Conservation (phyloP, 2,329 filamentous ascomycete genomes). For the Calonectria leucothoes region DNA sequence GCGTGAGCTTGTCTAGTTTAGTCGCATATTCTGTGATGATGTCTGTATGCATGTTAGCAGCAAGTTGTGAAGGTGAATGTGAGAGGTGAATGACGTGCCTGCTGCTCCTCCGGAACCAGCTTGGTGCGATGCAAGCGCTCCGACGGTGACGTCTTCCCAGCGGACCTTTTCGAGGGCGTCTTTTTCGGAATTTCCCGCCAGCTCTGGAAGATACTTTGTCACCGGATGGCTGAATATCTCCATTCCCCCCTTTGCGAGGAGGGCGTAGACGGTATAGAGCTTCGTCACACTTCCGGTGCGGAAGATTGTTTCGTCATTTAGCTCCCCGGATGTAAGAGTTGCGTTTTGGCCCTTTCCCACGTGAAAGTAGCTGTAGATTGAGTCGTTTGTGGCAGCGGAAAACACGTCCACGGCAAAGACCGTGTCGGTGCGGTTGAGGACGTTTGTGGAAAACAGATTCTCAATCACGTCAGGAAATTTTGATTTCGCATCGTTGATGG, state of each 20-base stretch:
- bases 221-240: constrained; percentile 32
- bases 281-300: constrained; percentile 31
- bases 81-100: background rate
- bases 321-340: constrained; percentile 24
- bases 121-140: constrained; percentile 32
- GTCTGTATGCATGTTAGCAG: background rate
- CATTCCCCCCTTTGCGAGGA: constrained; percentile 30
- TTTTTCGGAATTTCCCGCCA: constrained; percentile 18
- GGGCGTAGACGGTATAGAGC: constrained; percentile 29
- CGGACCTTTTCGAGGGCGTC: constrained; percentile 12
- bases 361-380: constrained; percentile 38
- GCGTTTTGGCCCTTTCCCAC: constrained; percentile 25
- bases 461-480: constrained; percentile 27
- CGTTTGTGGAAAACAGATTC: background rate
- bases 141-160: constrained; percentile 35
- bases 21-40: background rate
- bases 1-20: background rate
- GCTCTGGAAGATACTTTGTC: constrained; percentile 30
- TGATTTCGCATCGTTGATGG: constrained; percentile 17
- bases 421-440: constrained; percentile 29
- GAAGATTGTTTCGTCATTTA: constrained; percentile 30
- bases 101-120: constrained; percentile 29
- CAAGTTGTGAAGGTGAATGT: too few species aligned
- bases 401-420: constrained; percentile 42
- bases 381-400: constrained; percentile 37